Base-by-base conservation (phyloP, 2,329 filamentous ascomycete genomes). In the Didymella lethalis region DNA sequence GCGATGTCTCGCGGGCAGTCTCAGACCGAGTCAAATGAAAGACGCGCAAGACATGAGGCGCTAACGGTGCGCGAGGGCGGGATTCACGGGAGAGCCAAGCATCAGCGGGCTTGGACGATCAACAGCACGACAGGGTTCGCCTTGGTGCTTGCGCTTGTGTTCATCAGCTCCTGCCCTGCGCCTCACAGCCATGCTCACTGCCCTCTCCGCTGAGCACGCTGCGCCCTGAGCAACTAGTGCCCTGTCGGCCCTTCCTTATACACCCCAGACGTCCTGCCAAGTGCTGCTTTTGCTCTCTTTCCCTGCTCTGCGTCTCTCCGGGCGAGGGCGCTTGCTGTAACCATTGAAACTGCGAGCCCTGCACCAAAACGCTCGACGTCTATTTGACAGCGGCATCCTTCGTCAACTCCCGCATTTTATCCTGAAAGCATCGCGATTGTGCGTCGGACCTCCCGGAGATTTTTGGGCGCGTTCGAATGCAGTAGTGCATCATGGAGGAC, bases 401-500 rank as follows among this genome's bases (percentile, higher is more conserved):
- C 59, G 58, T 59, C 45, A 36, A 51, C 45, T 47, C 36, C 48
- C 47, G 52, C 56, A 58, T 51, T 59, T 57, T 34, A 20, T 48
- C 48, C 12, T 32, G 12, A 54, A 29, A 46, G 34, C 51, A 54
- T 25, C 40, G 26, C 58, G 26, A 58, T 40, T 49, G 57, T 48
- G 55, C 63, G 46, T 29, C 48, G 54, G 54, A 54, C 62, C 18
- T 28, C 16, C 51, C 57, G 56, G 62, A 61, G 48, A 25, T 40
- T 57, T 48, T 47, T 31, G 52, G 45, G 62, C 36, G 54, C 53
- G 49, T 25, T 47, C 62, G 68, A 56, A 64, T 66, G 67, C 52
- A 64, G 64, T 68, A 68, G 65, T 48, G 47, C 61, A 54, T 48
- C 51, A 77, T 77, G 74, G 71, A 77, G 61, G 62, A 71, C 34